phyloP scores from a whole-genome alignment of 2,329 filamentous ascomycete genomes.

The Pseudopithomyces chartarum region DNA sequence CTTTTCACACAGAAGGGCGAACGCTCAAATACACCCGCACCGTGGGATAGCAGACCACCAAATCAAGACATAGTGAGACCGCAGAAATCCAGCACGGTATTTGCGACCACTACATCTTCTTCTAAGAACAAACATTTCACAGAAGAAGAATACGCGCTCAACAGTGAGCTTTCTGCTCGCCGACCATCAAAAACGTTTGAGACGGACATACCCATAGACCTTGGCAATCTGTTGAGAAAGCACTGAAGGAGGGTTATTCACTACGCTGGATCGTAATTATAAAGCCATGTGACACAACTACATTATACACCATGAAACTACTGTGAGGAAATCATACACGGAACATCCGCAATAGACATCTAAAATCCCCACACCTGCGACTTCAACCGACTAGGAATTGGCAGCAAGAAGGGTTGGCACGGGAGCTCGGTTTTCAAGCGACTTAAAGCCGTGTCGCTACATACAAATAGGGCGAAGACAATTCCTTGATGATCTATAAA shows the following conservation, averaged over 20 bases:
- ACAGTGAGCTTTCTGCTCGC: neutral
- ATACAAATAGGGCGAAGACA: too few relatives aligned
- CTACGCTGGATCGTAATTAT: neutral
- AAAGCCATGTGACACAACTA: neutral
- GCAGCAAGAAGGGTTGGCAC: too few relatives aligned
- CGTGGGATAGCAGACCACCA: constrained; percentile 6
- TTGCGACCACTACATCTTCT: neutral
- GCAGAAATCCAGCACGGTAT: neutral
- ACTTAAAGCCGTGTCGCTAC: too few relatives aligned
- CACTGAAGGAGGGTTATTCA: neutral
- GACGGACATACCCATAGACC: constrained; percentile 4
- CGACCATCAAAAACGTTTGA: constrained; percentile 2
- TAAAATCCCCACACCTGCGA: too few relatives aligned
- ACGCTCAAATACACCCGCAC: neutral
- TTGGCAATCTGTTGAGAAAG: neutral
- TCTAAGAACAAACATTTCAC: neutral
- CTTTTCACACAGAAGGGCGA: constrained; percentile 12
- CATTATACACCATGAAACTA: too few relatives aligned
- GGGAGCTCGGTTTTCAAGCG: too few relatives aligned
- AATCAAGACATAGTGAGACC: neutral
- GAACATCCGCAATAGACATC: too few relatives aligned
- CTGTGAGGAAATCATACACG: too few relatives aligned
- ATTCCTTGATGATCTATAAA: too few relatives aligned
- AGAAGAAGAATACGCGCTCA: neutral
- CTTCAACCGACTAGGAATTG: too few relatives aligned